Base-by-base conservation (phyloP, 441 rosid genomes). In the Jatropha podagrica region DNA sequence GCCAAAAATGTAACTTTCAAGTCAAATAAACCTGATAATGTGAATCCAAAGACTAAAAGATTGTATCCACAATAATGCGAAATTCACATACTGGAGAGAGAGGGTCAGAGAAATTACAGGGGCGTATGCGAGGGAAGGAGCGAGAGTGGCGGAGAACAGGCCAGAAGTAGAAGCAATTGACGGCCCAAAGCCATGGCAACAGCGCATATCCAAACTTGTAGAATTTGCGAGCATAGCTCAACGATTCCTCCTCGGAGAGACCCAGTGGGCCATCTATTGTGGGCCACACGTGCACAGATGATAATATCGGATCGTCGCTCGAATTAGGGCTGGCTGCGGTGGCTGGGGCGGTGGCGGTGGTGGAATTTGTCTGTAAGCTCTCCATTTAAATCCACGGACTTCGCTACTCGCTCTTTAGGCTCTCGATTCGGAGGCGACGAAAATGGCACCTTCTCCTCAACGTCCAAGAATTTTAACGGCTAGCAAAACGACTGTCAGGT, bases 141-240 rank as follows among this genome's bases (percentile, higher is more conserved):
- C 93, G 90, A 55, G 88, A 79, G 83, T 92, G 89, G 68, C 90
- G 88, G 78, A 94, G 99, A 74, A 90, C 99, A 3, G 98, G 99
- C 98, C 98, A 94, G 92, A 96, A 94, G 86, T 94, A 96, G 92
- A 96, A 94, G 91, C 98, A 94, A 81, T 94, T 96, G 74, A 96
- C 87, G 18, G 94, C 97, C 99, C 99, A 92, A 44, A 96, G 97
- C 89, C 88, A 90, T 13, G 97, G 98, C 84, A 94, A 74, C 48
- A 96, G 82, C 23, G 94, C 98, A 82, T 83, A 93, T 9, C 99
- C 98, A 77, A 92, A 96, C 60, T 83, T 81, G 87, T 90, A 96
- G 90, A 92, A 96, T 64, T 89, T 80, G 27, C 97, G 92, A 4
- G 97, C 98, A 84, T 93, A 89, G 68, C 78, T 84, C 67, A 90